phyloP scores from a whole-genome alignment of 1,284 basidiomycete species.

The Boletus semigastroideus region DNA sequence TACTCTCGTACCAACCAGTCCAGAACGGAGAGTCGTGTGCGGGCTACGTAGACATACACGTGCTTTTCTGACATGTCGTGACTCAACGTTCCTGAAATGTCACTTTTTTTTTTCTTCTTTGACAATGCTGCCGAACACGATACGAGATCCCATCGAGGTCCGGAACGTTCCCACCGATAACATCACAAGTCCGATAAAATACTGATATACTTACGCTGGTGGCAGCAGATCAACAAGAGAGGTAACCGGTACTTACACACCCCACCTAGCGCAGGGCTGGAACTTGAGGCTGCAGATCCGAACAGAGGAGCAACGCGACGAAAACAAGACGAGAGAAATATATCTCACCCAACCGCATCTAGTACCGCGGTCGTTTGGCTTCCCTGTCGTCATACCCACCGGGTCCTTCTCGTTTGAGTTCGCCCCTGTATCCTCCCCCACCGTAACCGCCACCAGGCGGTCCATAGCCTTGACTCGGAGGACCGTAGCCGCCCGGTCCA shows the following conservation, averaged over 20 bases:
- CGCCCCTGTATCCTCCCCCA: slow-evolving; percentile 53
- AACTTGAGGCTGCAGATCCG: slow-evolving; percentile 31
- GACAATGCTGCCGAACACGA: slow-evolving; percentile 16
- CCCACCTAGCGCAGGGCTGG: slow-evolving; percentile 32
- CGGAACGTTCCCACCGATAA: slow-evolving; percentile 6
- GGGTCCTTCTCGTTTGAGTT: slow-evolving; percentile 66
- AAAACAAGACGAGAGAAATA: slow-evolving; percentile 23
- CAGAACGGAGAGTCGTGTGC: not conserved
- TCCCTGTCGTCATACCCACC: slow-evolving; percentile 80
- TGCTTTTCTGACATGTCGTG: not conserved
- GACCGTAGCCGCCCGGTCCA: slow-evolving; percentile 51
- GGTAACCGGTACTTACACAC: slow-evolving; percentile 35
- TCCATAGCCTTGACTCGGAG: slow-evolving; percentile 37
- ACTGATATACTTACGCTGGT: slow-evolving; percentile 38
- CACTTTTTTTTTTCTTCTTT: slow-evolving; percentile 18
- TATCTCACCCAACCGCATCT: slow-evolving; percentile 42
- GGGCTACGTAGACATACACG: slow-evolving; percentile 2
- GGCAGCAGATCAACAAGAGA: slow-evolving; percentile 28
- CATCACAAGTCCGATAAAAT: slow-evolving; percentile 28
- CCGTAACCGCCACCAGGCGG: slow-evolving; percentile 37
- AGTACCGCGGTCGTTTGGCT: slow-evolving; percentile 78
- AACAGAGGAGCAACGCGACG: slow-evolving; percentile 18
- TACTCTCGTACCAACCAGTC: not conserved
- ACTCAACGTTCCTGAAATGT: slow-evolving; percentile 19
- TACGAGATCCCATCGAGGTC: slow-evolving; percentile 19